Evolutionary conservation across 495 filamentous ascomycete species (phyloP).

Genomic region (Trichoderma parareesei): DNA sequence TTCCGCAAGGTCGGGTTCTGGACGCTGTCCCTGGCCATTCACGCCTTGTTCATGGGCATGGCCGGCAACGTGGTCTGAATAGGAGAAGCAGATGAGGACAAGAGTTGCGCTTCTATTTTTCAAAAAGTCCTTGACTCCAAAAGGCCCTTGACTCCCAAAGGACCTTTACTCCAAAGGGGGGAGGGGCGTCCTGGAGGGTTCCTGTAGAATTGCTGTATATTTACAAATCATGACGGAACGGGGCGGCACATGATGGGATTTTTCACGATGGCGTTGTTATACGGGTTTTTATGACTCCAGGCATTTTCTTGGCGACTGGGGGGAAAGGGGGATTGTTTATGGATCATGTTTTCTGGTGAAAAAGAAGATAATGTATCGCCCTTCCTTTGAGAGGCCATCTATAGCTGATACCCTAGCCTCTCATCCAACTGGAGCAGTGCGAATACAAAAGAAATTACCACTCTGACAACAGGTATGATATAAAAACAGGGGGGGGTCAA

Average conservation of each 20-base stretch:
- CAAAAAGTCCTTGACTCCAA: too few species aligned
- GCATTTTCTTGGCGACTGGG: background rate
- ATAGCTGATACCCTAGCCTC: conserved; percentile 4
- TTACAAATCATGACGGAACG: background rate
- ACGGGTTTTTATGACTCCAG: background rate
- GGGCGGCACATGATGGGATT: background rate
- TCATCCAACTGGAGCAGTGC: background rate
- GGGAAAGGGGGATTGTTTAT: background rate
- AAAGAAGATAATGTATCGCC: too few species aligned
- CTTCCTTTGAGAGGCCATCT: background rate
- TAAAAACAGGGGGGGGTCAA: background rate
- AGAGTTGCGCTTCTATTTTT: too few species aligned
- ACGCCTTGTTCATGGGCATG: conserved; percentile 93
- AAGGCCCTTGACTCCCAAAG: too few species aligned
- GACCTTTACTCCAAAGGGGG: background rate
- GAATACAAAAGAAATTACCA: background rate
- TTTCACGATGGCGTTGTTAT: conserved; percentile 3
- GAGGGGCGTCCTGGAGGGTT: background rate
- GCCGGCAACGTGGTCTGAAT: conserved; percentile 63
- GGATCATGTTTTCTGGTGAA: background rate
- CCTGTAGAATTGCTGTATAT: conserved; percentile 9
- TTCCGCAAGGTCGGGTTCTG: conserved; percentile 96
- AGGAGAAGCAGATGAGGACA: too few species aligned
- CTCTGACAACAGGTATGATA: background rate
- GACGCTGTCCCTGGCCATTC: conserved; percentile 82